Conservation (phyloP, 257 asterid genomes). For the Nicotiana paniculata region DNA sequence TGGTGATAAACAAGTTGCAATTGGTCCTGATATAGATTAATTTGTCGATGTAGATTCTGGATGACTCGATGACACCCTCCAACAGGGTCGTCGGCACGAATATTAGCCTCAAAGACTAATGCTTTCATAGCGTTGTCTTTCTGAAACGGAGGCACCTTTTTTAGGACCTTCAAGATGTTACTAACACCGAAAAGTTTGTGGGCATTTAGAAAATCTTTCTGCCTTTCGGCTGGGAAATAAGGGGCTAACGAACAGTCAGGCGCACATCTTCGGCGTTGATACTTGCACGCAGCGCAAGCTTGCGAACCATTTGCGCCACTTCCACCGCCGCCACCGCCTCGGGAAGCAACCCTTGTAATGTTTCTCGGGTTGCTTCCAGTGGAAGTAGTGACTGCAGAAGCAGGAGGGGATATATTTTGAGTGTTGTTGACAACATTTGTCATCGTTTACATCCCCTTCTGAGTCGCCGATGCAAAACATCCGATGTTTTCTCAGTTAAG, state of each 20-base stretch:
- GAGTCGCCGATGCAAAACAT: background rate
- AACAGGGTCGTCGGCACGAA: conserved; percentile 27
- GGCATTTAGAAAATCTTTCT: conserved; percentile 25
- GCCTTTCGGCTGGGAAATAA: conserved; percentile 38
- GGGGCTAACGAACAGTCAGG: conserved; percentile 27
- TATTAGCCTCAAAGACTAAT: conserved; percentile 22
- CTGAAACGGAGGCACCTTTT: background rate
- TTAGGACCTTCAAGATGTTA: conserved; percentile 20
- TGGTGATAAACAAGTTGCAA: background rate
- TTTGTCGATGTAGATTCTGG: background rate
- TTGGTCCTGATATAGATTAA: background rate
- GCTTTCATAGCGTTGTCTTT: conserved; percentile 17
- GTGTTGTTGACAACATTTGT: background rate
- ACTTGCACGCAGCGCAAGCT: conserved; percentile 59
- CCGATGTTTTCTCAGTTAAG: background rate
- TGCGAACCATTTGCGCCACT: background rate
- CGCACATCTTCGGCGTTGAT: conserved; percentile 37
- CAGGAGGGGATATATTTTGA: background rate
- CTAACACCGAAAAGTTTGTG: conserved; percentile 34
- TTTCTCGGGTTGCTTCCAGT: background rate
- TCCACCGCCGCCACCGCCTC: background rate
- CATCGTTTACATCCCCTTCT: background rate
- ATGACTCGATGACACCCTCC: conserved; percentile 29
- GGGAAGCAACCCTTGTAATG: background rate
- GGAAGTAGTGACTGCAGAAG: background rate